Percentiles rank a stretch among this genome's conserved stretches.
phyloP scores from a whole-genome alignment of 129 eudicot species.

The Apium graveolens region DNA sequence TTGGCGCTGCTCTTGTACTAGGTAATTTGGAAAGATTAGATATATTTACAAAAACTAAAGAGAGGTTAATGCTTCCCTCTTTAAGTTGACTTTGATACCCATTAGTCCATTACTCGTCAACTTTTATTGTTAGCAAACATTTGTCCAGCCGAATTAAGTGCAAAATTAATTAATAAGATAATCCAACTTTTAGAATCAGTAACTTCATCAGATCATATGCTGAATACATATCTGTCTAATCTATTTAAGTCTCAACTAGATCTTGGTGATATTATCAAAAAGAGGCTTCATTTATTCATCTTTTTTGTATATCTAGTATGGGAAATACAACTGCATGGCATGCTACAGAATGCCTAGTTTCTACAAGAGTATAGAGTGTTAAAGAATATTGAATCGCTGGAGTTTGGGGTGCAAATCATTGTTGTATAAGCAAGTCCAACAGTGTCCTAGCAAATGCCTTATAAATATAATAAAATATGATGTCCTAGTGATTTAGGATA shows the following conservation, averaged over 20 bases:
- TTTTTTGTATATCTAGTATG: neutral
- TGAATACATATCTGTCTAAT: neutral
- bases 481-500: no score
- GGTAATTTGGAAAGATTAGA: slow-evolving; percentile 27
- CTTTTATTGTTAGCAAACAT: neutral
- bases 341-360: neutral
- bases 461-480: no score
- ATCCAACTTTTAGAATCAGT: no score
- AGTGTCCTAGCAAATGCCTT: no score
- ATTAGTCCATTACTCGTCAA: no score
- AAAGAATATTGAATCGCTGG: neutral
- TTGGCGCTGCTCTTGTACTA: slow-evolving; percentile 82
- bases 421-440: neutral
- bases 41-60: neutral
- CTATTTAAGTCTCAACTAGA: neutral
- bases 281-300: neutral
- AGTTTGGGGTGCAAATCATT: neutral
- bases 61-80: neutral
- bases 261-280: neutral
- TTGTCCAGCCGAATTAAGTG: no score
- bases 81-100: neutral
- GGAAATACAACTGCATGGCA: neutral
- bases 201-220: neutral
- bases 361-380: neutral
- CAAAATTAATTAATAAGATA: no score